Base-by-base conservation (phyloP, 106 monocot genomes). In the Ottelia alismoides region DNA sequence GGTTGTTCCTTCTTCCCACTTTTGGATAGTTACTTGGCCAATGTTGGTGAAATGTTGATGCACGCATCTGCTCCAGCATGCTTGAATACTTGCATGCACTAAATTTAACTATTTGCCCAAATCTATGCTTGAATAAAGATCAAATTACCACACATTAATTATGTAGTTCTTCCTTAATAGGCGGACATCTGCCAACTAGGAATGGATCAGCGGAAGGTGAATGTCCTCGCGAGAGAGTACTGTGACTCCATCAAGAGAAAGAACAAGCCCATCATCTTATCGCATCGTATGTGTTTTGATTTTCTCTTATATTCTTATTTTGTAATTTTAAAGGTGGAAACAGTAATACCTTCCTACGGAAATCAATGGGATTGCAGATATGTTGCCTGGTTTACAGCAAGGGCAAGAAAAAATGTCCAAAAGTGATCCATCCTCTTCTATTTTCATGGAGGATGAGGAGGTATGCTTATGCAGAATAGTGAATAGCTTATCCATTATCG, bases 351-450 rank as follows among this genome's bases (percentile, higher is more conserved):
- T 28, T 18, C n/a, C 21, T 28, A 0, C 16, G 25, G 3, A 1
- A 29, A 56, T 11, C 27, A 6, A 24, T 56, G 62, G 62, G 52
- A 61, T 24, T 69, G 7, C 62, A 98, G 98, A 98, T 45, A 98
- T 98, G 98, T 76, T 98, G 27, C 89, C 98, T 61, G 98, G 98
- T 18, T 79, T 98, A 73, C 81, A 82, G 48, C 69, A 89, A 55
- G 89, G 98, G 0, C 98, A 98, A 49, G 98, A 89, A 62, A 98
- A 98, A 53, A 98, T 98, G 98, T 98, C 98, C 53, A 98, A 98
- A 69, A 85, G 79, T 70, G 96, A 96, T 68, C 83, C 93, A 48
- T 67, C 80, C 66, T 93, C 93, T 53, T 75, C 93, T 28, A 85
- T 98, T 22, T 98, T 57, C 45, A 98, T 98, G 98, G 98, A 98